phyloP scores from a whole-genome alignment of 2,329 filamentous ascomycete genomes.

The Penicillium sp. region DNA sequence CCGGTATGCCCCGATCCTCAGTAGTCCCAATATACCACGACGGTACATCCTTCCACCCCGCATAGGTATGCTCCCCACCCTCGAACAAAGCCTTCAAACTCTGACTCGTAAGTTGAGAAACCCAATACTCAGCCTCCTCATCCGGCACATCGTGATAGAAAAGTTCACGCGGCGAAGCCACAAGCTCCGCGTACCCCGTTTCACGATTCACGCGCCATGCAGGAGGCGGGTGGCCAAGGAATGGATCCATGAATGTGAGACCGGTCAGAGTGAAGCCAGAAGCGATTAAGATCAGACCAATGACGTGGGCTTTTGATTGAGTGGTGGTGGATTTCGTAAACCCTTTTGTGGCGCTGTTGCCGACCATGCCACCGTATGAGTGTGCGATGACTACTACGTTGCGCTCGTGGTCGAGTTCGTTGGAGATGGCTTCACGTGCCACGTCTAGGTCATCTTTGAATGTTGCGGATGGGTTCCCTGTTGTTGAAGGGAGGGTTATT shows the following conservation, averaged over 20 bases:
- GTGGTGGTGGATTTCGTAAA: conserved; percentile 29
- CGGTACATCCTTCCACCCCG: conserved; percentile 53
- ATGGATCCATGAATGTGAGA: conserved; percentile 43
- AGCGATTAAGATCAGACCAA: conserved; percentile 49
- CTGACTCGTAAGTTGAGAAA: conserved; percentile 43
- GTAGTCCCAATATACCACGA: conserved; percentile 49
- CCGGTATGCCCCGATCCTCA: conserved; percentile 46
- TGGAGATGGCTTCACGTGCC: conserved; percentile 37
- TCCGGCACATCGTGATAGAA: conserved; percentile 55
- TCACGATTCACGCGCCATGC: conserved; percentile 42
- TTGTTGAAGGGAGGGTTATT: conserved; percentile 45
- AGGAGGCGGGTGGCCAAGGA: conserved; percentile 48
- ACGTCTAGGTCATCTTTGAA: conserved; percentile 48
- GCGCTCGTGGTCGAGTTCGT: conserved; percentile 38
- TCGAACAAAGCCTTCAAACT: conserved; percentile 49
- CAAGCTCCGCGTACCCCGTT: conserved; percentile 47
- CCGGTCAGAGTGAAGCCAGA: conserved; percentile 47
- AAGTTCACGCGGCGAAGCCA: conserved; percentile 39
- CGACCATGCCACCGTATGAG: conserved; percentile 53
- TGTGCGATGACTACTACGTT: conserved; percentile 53
- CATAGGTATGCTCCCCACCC: conserved; percentile 47
- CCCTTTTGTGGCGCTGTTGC: conserved; percentile 49
- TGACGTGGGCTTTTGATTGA: conserved; percentile 25
- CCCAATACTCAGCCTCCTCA: conserved; percentile 48
- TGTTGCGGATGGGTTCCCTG: conserved; percentile 35